Evolutionary conservation across 495 filamentous ascomycete genomes (phyloP).

Genomic region (Hypoxylon cercidicola): DNA sequence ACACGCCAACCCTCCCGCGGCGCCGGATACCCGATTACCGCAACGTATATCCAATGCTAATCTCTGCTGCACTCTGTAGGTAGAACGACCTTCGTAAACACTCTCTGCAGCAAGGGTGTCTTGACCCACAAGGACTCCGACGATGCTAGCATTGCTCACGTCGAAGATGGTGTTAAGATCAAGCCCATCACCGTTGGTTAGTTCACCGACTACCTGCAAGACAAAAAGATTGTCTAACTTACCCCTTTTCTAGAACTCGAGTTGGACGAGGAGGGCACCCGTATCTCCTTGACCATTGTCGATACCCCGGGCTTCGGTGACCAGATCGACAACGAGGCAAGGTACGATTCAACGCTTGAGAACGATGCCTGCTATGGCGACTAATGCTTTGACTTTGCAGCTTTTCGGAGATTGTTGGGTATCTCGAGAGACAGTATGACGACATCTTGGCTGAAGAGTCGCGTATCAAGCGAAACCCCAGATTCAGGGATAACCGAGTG

Average conservation of each 20-base stretch:
- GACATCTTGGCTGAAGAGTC: constrained; percentile 99
- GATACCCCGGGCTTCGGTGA: constrained; percentile 99
- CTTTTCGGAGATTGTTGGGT: constrained; percentile 96
- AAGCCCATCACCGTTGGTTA: constrained; percentile 97
- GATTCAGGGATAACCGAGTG: constrained; percentile 98
- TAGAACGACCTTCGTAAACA: constrained; percentile 99
- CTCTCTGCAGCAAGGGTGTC: constrained; percentile 94
- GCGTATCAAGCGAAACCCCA: constrained; percentile 99
- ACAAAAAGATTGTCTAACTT: constrained; percentile 33
- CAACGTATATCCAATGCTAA: constrained; percentile 43
- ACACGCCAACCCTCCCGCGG: constrained; percentile 10
- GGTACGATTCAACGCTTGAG: constrained; percentile 63
- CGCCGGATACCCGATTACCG: constrained; percentile 4
- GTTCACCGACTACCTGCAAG: constrained; percentile 43
- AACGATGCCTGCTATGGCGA: constrained; percentile 3
- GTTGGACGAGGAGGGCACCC: constrained; percentile 96
- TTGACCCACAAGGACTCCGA: constrained; percentile 89
- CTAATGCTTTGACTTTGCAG: constrained; percentile 55
- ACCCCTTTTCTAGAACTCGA: constrained; percentile 76
- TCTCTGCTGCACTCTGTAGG: constrained; percentile 61
- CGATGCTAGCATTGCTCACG: constrained; percentile 84
- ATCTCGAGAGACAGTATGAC: constrained; percentile 98
- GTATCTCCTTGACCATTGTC: constrained; percentile 96
- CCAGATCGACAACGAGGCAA: constrained; percentile 99
- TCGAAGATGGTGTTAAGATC: constrained; percentile 97